phyloP scores from a whole-genome alignment of 495 filamentous ascomycete species.

The Stereocaulon alpinum region DNA sequence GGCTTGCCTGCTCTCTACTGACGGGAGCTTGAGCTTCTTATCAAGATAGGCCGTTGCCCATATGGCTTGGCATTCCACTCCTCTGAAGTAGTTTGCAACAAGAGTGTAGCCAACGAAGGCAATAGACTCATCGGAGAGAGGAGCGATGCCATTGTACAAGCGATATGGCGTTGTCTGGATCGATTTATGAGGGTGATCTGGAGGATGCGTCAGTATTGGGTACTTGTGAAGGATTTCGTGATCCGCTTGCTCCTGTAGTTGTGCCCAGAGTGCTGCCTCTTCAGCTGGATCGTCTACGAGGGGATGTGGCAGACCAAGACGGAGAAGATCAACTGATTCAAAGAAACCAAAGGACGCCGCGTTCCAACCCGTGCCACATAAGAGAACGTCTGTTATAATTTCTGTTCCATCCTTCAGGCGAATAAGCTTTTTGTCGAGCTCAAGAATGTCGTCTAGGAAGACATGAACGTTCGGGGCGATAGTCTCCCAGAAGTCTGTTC shows the following conservation, averaged over 20 bases:
- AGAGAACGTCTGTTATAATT: constrained; percentile 28
- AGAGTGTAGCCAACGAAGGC: constrained; percentile 31
- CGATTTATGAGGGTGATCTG: constrained; percentile 21
- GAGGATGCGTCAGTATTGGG: constrained; percentile 30
- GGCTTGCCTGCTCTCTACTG: constrained; percentile 22
- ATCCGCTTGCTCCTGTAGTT: constrained; percentile 28
- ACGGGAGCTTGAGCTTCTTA: constrained; percentile 25
- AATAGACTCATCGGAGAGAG: constrained; percentile 29
- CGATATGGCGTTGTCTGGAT: constrained; percentile 28
- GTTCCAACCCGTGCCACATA: constrained; percentile 35
- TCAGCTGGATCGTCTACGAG: constrained; percentile 18
- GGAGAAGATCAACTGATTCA: constrained; percentile 19
- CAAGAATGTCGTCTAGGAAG: constrained; percentile 26
- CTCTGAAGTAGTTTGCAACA: constrained; percentile 30
- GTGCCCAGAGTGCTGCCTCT: constrained; percentile 23
- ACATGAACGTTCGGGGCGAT: constrained; percentile 32
- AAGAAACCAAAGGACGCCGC: constrained; percentile 16
- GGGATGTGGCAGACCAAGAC: constrained; percentile 27
- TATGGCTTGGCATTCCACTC: constrained; percentile 35
- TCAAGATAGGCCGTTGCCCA: constrained; percentile 37
- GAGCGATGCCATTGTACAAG: constrained; percentile 31
- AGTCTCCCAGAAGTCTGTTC: constrained; percentile 32
- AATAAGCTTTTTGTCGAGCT: constrained; percentile 19
- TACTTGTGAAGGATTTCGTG: constrained; percentile 27
- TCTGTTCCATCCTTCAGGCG: constrained; percentile 23